A percentile compares a stretch with the other conserved stretches of the same genome.
phyloP scores from a whole-genome alignment of 2,329 filamentous ascomycete species.

The Anisogramma anomala region DNA sequence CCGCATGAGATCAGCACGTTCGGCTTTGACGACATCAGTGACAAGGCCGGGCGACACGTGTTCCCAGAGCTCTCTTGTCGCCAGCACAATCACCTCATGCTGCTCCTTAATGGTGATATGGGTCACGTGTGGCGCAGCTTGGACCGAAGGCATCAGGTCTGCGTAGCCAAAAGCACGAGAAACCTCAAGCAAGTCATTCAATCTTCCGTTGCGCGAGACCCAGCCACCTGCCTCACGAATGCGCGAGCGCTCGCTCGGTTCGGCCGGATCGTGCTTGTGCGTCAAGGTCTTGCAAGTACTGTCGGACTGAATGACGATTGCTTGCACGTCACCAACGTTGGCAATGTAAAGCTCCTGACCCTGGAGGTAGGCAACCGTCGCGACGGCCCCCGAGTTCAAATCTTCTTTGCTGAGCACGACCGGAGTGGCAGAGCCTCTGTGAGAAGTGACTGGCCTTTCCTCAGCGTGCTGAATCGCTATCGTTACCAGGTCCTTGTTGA shows the following conservation, averaged over 20 bases:
- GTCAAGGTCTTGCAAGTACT: constrained; percentile 76
- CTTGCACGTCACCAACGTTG: constrained; percentile 91
- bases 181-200: constrained; percentile 85
- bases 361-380: constrained; percentile 81
- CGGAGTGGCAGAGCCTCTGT: constrained; percentile 60
- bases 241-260: constrained; percentile 68
- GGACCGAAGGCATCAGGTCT: constrained; percentile 81
- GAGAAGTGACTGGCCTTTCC: constrained; percentile 53
- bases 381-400: constrained; percentile 78
- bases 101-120: constrained; percentile 71
- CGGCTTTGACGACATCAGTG: constrained; percentile 79
- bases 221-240: constrained; percentile 92
- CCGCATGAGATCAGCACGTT: constrained; percentile 83
- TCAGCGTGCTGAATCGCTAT: constrained; percentile 71
- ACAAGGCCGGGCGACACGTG: constrained; percentile 82
- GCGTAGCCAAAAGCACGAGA: constrained; percentile 93
- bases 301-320: constrained; percentile 86
- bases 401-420: constrained; percentile 82
- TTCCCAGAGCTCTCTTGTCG: constrained; percentile 90
- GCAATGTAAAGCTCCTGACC: constrained; percentile 86
- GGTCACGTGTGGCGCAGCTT: constrained; percentile 76
- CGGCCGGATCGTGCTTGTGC: constrained; percentile 84
- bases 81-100: constrained; percentile 87
- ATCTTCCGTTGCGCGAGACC: constrained; percentile 84
- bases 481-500: constrained; percentile 91